phyloP scores from a whole-genome alignment of 2,329 filamentous ascomycete genomes.

The Scedosporium minutisporum region DNA sequence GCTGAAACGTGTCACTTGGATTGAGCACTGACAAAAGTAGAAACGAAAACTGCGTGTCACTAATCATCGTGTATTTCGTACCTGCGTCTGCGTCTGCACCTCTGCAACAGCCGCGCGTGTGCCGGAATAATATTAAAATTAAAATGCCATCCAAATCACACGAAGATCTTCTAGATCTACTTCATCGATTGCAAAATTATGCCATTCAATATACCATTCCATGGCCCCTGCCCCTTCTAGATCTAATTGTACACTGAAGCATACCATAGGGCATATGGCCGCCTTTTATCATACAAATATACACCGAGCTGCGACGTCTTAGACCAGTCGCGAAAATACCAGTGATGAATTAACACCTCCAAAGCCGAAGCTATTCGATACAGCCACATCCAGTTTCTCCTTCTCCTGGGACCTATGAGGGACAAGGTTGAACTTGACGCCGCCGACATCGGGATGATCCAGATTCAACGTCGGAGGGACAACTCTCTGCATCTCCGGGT shows the following conservation, averaged over 20 bases:
- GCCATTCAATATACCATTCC: no score
- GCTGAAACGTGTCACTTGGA: no score
- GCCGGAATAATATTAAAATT: not conserved
- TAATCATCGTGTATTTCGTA: no score
- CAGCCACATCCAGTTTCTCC: slow-evolving; percentile 53
- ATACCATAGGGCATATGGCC: not conserved
- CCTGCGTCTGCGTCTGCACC: no score
- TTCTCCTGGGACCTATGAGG: slow-evolving; percentile 61
- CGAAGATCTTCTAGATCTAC: no score
- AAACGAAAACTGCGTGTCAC: no score
- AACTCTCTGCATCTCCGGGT: slow-evolving; percentile 46
- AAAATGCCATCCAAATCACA: no score
- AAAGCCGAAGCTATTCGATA: slow-evolving; percentile 97
- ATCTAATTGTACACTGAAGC: not conserved
- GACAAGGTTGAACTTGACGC: slow-evolving; percentile 79
- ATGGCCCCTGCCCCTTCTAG: not conserved
- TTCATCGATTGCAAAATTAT: no score
- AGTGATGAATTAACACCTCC: slow-evolving; percentile 91
- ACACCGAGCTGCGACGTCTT: not conserved
- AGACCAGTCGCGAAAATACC: slow-evolving; percentile 48
- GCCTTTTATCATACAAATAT: not conserved
- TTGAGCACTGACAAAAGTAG: no score
- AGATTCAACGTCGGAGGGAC: slow-evolving; percentile 86
- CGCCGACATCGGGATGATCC: slow-evolving; percentile 46
- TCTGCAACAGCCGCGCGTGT: no score